Base-by-base conservation (phyloP, 208 protist species). In the Blechomonas ayalai region DNA sequence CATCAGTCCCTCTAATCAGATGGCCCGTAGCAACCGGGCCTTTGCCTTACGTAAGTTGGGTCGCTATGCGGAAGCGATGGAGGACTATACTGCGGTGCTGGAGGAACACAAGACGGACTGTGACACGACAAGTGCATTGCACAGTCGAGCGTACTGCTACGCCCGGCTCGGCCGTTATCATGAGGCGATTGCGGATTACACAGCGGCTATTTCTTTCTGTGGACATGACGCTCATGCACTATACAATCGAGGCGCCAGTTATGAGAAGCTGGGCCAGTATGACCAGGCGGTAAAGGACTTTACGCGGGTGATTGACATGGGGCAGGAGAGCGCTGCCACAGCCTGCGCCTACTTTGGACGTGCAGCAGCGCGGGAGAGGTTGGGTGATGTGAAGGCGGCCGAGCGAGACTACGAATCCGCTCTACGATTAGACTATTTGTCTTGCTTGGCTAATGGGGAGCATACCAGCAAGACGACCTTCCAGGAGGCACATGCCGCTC, bases 311-410 rank as follows among this genome's bases (percentile, higher is more conserved):
- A 35, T 84, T 22, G 36, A 61, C 15, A 43, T 80, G 12, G 88
- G 88, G 12, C 72, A 78, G n/a, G 47, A 55, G 20, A 82, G 82
- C 26, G 27, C 42, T 16, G 31, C 45, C 27, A 62, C 57, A 34
- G 70, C 79, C 2, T 83, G 85, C 52, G 84, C 87, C 5, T 86
- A 87, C 54, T 91, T 90, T 69, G 90, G 83, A 53, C 73, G 90
- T 28, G 90, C 80, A 19, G 60, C 61, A 3, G 76, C 81, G 4
- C 72, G 66, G 18, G 79, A 90, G 34, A 28, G 18, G n/a, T 5
- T 82, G 1, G 62, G 71, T 7, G 54, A 82, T 25, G 79, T 84
- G 45, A 67, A 77, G 12, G 22, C 32, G 9, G 81, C 81, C 4
- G 56, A 88, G 45, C 27, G 45, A 9, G 81, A 90, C 39, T 90